phyloP scores from a whole-genome alignment of 2,329 filamentous ascomycete species.

The Nigrospora sphaerica region DNA sequence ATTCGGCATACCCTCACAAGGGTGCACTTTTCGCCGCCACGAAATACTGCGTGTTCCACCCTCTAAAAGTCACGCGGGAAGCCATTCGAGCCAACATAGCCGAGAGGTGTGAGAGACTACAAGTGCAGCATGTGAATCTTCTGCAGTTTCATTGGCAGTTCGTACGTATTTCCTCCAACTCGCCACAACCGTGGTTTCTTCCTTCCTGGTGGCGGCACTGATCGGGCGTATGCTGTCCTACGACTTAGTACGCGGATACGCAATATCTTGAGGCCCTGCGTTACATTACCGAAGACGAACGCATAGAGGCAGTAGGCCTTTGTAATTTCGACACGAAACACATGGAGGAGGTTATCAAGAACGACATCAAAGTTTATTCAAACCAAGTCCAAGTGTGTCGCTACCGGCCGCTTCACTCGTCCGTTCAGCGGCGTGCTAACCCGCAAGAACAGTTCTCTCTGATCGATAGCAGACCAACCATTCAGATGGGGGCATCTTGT shows the following conservation, averaged over 20 bases:
- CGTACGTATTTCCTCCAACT: slow-evolving; percentile 13
- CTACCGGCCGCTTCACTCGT: not conserved
- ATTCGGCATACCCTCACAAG: slow-evolving; percentile 12
- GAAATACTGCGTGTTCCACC: slow-evolving; percentile 26
- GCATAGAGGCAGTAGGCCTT: slow-evolving; percentile 22
- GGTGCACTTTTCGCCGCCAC: slow-evolving; percentile 22
- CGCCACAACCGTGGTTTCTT: not conserved
- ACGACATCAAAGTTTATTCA: slow-evolving; percentile 21
- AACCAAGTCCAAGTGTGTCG: slow-evolving; percentile 25
- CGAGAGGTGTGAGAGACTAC: slow-evolving; percentile 23
- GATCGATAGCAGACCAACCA: slow-evolving; percentile 21
- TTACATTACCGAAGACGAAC: slow-evolving; percentile 16
- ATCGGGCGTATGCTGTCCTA: not conserved
- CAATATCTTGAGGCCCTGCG: slow-evolving; percentile 25
- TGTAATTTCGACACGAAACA: slow-evolving; percentile 27
- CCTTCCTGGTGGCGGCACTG: not conserved
- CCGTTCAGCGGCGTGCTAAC: not conserved
- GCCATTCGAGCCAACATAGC: slow-evolving; percentile 20
- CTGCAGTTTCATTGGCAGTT: slow-evolving; percentile 29
- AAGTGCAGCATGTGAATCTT: slow-evolving; percentile 22
- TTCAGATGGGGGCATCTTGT: slow-evolving; percentile 19
- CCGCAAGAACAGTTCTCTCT: slow-evolving; percentile 20
- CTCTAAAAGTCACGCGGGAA: slow-evolving; percentile 15
- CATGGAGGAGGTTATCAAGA: slow-evolving; percentile 12
- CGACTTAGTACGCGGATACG: slow-evolving; percentile 21